Base-by-base conservation (phyloP, 2,329 filamentous ascomycete species). In the Venturia effusa region DNA sequence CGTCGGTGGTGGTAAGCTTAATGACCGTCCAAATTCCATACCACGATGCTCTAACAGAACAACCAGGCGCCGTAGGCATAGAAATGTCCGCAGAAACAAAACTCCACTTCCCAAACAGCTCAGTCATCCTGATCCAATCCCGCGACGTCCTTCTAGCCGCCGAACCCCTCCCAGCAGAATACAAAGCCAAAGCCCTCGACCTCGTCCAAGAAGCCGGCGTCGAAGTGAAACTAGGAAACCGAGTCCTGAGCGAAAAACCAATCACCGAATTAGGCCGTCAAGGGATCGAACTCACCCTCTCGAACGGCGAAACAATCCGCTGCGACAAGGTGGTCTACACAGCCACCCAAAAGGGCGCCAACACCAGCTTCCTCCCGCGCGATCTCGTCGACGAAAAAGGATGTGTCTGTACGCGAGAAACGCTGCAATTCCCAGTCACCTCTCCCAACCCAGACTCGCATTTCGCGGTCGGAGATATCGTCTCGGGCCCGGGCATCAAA, bases 51-150 rank as follows among this genome's bases (percentile, higher is more conserved):
- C 24, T 22, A 40, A 32, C 27, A 59, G 8, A 63, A n/a, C 19
- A 5, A 34, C 13, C 22, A 83, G 81, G 88, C 61, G 90, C 89
- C 7, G 89, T 92, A 1, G 90, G 90, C 10, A 86, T 92, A 63
- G 89, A 93, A 72, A 91, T 93, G 81, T 88, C 90, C 0, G 85
- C 88, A 1, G 89, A 94, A 75, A 78, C 92, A 63, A 92, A 92
- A 74, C 73, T 83, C 57, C 77, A 85, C 30, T 81, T 87, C 66
- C 88, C 90, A 0, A 70, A 81, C 13, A 77, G 84, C 63, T 81
- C 82, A 48, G 86, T 93, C n/a, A 89, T 84, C 0, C 81, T 94
- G 1, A 83, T 90, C 4, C 90, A 93, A 72, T 92, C 89, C 4
- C 80, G 88, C 24, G 78, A 82, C 32, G 83, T 83, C 69, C 81